Base-by-base conservation (phyloP, 2,329 filamentous ascomycete genomes). In the Exophiala sideris region DNA sequence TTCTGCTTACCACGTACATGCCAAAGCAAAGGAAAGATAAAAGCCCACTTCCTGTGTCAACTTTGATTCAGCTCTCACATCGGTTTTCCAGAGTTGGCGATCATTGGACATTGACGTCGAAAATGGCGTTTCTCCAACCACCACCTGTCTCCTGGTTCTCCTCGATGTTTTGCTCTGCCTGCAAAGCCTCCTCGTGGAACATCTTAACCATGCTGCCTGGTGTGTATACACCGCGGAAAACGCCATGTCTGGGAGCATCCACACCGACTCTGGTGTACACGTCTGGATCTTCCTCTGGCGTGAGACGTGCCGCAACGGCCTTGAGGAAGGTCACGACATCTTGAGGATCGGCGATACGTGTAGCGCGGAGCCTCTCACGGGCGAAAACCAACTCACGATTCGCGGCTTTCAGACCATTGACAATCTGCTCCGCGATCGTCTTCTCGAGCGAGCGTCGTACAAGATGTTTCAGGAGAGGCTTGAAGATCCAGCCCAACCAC, bases 331-430 rank as follows among this genome's bases (percentile, higher is more conserved):
- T 95, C 66, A 82, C 79, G 29, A 95, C 67, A 63, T 95, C 89
- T 50, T 86, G 79, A 0, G 91, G 91, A 64, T 89, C 82, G 1
- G 89, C 85, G 52, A 96, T 91, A 3, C 89, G 82, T 0, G 91
- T 91, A 0, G 92, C 92, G 3, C 92, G 83, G 8, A 97, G 79
- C 12, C 92, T 80, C 71, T 97, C 92, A 0, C 92, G 79, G 0
- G 91, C 91, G 68, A 87, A 96, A 1, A 96, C 72, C 6, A 97
- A 74, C 68, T 97, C 92, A 16, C 90, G 82, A 70, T 97, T 96
- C 12, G 88, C 81, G 1, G 83, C 78, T 62, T 86, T 85, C 34
- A 95, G 79, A 10, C 81, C 79, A 36, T 88, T 82, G 1, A 81
- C 81, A 40, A 96, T 87, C 20, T 83, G 82, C 12, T 80, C 76